Base-by-base conservation (phyloP, 345 rosid species). In the Sonneratia alba region DNA sequence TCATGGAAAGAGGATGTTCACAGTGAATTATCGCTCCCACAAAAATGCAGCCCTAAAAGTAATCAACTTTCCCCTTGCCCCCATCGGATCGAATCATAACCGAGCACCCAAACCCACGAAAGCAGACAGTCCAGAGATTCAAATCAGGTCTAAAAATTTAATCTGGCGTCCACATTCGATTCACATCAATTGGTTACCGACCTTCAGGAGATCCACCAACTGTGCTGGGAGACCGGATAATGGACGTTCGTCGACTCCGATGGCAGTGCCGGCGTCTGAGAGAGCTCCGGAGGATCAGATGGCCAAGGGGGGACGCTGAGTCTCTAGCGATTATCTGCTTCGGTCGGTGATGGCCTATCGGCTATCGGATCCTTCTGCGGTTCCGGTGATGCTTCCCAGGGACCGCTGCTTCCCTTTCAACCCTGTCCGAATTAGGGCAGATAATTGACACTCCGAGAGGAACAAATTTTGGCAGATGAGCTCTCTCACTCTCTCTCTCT, bases 381-480 rank as follows among this genome's bases (percentile, higher is more conserved):
- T 34, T 27, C 18, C 18, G 19, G 32, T 27, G 66, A 62, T 24
- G 66, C 66, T 62, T 61, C 66, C 24, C 8, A 27, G 11, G 8
- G 27, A 22, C 66, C 27, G 36, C 66, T 1, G 63, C 37, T 62
- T 32, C 18, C 66, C 38, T 24, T 5, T 62, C 38, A 24, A 62
- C 38, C 66, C 27, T 11, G 37, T 62, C 38, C 66, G 37, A 13
- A 62, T 11, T 62, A 62, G 36, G 66, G 66, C 66, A 34, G 66
- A 62, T 3, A 18, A 62, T 55, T 62, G 66, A 32, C 38, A 62
- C 36, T 62, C 38, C 36, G 24, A 8, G 66, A 62, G 19, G 66
- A 62, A 62, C 66, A 62, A 62, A 62, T 62, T 62, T 11, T 19
- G 66, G 66, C 66, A 14, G 66, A 62, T 62, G 66, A 62, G 18